A percentile compares a stretch with the other conserved stretches of the same genome.
phyloP scores from a whole-genome alignment of 2,329 filamentous ascomycete genomes.

The Colletotrichum costaricense region DNA sequence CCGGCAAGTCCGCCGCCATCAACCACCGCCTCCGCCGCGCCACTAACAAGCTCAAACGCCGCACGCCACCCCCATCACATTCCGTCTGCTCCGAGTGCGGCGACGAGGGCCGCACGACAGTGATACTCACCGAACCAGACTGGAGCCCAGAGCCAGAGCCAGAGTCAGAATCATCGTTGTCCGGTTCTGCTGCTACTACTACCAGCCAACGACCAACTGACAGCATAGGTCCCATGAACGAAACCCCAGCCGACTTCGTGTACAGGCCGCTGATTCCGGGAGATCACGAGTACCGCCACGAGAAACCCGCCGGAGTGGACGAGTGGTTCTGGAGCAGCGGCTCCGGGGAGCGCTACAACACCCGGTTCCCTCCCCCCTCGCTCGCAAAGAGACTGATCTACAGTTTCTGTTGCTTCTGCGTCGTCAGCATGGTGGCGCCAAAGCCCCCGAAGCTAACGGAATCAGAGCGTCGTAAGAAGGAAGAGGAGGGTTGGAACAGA shows the following conservation, averaged over 20 bases:
- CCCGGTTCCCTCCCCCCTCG: not conserved
- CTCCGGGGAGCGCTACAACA: not conserved
- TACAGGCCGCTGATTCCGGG: not conserved
- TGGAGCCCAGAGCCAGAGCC: not conserved
- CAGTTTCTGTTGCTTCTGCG: not conserved
- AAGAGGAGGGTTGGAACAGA: not conserved
- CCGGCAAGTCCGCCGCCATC: not conserved
- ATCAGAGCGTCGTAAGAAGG: not conserved
- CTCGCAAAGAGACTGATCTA: not conserved
- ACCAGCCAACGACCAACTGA: not conserved
- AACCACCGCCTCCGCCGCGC: not conserved
- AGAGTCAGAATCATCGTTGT: not conserved
- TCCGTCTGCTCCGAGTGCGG: constrained; percentile 17
- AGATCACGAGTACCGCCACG: too few species aligned
- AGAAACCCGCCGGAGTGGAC: not conserved
- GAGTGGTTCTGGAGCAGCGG: not conserved
- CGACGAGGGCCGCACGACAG: not conserved
- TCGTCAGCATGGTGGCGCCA: not conserved
- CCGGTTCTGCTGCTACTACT: not conserved
- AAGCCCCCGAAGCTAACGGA: not conserved
- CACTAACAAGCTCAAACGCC: not conserved
- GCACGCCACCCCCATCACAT: not conserved
- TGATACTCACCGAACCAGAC: not conserved
- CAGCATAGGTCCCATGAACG: not conserved
- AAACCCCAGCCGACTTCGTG: constrained; percentile 4